Conservation (phyloP, 495 filamentous ascomycete genomes). For the Penicillium chermesinum region DNA sequence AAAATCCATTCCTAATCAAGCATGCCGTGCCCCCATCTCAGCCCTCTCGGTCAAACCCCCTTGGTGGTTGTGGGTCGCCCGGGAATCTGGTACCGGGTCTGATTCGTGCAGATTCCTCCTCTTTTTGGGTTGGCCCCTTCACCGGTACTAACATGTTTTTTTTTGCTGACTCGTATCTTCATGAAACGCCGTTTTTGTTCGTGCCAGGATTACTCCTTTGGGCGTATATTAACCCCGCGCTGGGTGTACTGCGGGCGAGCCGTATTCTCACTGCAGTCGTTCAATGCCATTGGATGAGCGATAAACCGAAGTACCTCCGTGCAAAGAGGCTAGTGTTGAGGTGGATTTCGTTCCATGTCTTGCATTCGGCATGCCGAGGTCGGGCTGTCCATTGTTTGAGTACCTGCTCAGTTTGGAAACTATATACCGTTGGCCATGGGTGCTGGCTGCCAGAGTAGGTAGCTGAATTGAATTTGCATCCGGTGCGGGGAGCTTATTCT, state of each 20-base stretch:
- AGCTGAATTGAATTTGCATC: no score
- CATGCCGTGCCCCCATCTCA: slow-evolving; percentile 18
- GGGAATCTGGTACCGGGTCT: slow-evolving; percentile 2
- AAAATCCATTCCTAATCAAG: background rate
- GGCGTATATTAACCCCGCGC: slow-evolving; percentile 3
- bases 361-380: slow-evolving; percentile 11
- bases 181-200: slow-evolving; percentile 1
- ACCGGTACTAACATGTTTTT: slow-evolving; percentile 16
- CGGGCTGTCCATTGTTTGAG: background rate
- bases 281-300: background rate
- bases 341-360: background rate
- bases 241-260: no score
- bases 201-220: slow-evolving; percentile 8
- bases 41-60: slow-evolving; percentile 9
- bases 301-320: background rate
- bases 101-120: slow-evolving; percentile 12
- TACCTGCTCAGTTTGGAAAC: background rate
- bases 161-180: background rate
- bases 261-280: no score
- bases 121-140: slow-evolving; percentile 6
- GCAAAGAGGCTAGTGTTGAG: background rate
- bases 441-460: no score
- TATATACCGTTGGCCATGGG: background rate
- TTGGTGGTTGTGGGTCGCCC: slow-evolving; percentile 19
- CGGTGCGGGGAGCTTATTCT: no score